Base-by-base conservation (phyloP, 352 stramenopile species). In the Pythium plurisporium region DNA sequence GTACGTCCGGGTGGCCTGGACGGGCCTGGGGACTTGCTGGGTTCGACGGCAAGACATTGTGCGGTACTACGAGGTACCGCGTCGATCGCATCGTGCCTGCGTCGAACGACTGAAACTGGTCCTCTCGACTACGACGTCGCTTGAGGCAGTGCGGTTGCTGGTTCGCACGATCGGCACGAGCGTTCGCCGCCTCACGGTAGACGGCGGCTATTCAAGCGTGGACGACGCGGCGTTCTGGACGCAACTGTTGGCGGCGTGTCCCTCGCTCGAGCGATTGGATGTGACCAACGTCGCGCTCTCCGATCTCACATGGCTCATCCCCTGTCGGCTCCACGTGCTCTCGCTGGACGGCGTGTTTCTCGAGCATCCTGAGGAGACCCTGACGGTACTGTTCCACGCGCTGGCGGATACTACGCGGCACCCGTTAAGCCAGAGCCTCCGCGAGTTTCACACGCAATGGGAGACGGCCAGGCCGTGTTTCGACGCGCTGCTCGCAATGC, bases 361-460 rank as follows among this genome's bases (percentile, higher is more conserved):
- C 6, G 14, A 26, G 5, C n/a, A 53, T 17, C 8, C n/a, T 4
- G n/a, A 27, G 2, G 27, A 0, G 15, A 5, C 6, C 17, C 4
- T 53, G 0, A 7, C n/a, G 14, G 7, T 8, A 5, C n/a, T 51
- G 7, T 26, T 30, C 17, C 2, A 37, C 26, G 19, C 30, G 5
- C 44, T 51, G 15, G 44, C 44, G 0, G 45, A 53, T 19, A 3
- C 1, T 23, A 10, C 8, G n/a, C n/a, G n/a, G 17, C 45, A 53
- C 19, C 19, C n/a, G 45, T 20, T 53, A 19, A 42, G 22, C 8
- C 9, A 41, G 29, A 53, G 30, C 33, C 45, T 53, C 2, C 14
- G 45, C 30, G 45, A 53, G 45, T 42, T 53, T 31, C 45, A 53
- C 45, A 33, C 30, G 45, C 45, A 53, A 19, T 53, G 45, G 45